Conservation (phyloP, 2,329 filamentous ascomycete species). For the Penicillium sp. region DNA sequence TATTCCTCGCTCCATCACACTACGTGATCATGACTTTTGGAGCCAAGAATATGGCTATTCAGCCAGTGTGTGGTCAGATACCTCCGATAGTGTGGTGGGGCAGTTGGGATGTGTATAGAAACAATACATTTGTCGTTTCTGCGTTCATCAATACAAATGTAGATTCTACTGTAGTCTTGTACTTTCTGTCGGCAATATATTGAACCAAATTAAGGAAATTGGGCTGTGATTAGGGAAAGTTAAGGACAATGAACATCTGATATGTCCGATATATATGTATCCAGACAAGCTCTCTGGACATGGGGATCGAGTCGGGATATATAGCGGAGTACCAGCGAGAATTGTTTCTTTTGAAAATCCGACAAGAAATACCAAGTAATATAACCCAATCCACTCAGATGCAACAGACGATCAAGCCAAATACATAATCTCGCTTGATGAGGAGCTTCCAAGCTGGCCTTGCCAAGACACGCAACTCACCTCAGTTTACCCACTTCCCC, state of each 20-base stretch:
- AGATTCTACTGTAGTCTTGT: not conserved
- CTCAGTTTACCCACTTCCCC: slow-evolving; percentile 11
- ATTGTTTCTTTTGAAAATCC: not conserved
- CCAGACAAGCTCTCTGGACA: not conserved
- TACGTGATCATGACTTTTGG: slow-evolving; percentile 23
- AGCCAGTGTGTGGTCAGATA: slow-evolving; percentile 16
- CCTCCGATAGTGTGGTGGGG: slow-evolving; percentile 26
- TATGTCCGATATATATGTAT: not conserved
- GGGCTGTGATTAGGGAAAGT: not conserved
- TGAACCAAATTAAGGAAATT: not conserved
- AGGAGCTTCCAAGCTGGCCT: not conserved
- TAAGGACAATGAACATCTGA: not conserved
- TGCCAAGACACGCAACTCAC: slow-evolving; percentile 15
- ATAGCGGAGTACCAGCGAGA: not conserved
- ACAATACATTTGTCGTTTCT: slow-evolving; percentile 30
- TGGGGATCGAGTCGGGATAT: not conserved
- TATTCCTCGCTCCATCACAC: slow-evolving; percentile 28
- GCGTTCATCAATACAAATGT: slow-evolving; percentile 7
- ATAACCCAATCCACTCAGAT: not conserved
- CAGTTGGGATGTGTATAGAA: slow-evolving; percentile 35
- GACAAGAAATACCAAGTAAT: not conserved
- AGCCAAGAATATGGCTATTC: slow-evolving; percentile 22
- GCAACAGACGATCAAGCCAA: not conserved
- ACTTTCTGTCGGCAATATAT: not conserved
- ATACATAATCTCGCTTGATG: not conserved